These are phyloP conservation scores for Termitomyces sp. DNA, from an alignment of 768 basidiomycete genomes.

Conservation along the genomic window DNA sequence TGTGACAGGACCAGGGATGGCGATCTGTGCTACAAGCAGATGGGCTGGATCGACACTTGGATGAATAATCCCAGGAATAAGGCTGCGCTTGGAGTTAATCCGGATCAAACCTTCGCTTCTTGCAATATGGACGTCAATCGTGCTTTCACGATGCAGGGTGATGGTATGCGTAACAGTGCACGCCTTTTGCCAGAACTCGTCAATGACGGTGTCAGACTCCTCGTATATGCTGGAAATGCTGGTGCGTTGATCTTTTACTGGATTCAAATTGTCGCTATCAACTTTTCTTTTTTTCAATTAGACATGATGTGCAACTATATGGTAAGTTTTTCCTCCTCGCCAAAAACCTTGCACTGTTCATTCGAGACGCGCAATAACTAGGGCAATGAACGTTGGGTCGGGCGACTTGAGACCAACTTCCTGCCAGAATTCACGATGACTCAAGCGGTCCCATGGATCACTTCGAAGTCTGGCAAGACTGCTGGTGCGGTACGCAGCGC, in stretches of 20 bases:
- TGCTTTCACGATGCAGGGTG: constrained; percentile 77
- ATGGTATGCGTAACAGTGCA: constrained; percentile 82
- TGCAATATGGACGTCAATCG: constrained; percentile 81
- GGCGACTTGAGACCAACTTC: constrained; percentile 56
- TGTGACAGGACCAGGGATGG: constrained; percentile 74
- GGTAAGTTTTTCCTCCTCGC: constrained; percentile 27
- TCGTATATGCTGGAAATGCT: constrained; percentile 89
- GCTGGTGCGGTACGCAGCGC: constrained; percentile 71
- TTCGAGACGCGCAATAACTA: constrained; percentile 16
- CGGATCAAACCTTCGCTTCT: constrained; percentile 51
- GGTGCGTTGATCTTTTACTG: constrained; percentile 32
- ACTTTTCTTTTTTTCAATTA: constrained; percentile 12
- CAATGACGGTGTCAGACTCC: constrained; percentile 73
- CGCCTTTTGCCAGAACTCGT: constrained; percentile 75
- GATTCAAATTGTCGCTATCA: not conserved
- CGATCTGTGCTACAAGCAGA: constrained; percentile 70
- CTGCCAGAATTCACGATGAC: constrained; percentile 51
- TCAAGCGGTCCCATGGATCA: constrained; percentile 51
- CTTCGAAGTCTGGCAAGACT: constrained; percentile 40
- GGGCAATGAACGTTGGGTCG: constrained; percentile 80
- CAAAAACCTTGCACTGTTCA: not conserved
- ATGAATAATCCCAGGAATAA: constrained; percentile 78
- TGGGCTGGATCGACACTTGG: constrained; percentile 86
- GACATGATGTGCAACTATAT: constrained; percentile 90
- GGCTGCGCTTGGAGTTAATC: constrained; percentile 70